These are phyloP conservation scores for Candida boidinii DNA, from an alignment of 805 yeast species.

Conservation along the genomic window DNA sequence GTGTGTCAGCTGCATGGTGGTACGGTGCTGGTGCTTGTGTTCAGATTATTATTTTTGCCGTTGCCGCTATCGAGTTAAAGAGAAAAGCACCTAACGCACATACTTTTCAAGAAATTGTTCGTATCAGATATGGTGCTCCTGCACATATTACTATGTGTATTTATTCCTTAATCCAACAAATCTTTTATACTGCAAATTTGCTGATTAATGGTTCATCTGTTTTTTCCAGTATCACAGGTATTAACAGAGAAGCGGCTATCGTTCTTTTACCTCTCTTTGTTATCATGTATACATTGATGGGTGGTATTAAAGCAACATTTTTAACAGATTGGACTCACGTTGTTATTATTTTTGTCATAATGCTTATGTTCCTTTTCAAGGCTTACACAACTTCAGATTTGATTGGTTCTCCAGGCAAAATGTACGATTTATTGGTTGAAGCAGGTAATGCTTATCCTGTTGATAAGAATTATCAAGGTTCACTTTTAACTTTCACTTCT, in stretches of 20 bases:
- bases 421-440: slow-evolving; percentile 23
- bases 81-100: slow-evolving; percentile 28
- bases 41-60: slow-evolving; percentile 24
- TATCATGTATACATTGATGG: slow-evolving; percentile 27
- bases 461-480: slow-evolving; percentile 7
- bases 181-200: slow-evolving; percentile 24
- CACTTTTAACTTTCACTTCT: slow-evolving; percentile 22
- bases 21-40: slow-evolving; percentile 25
- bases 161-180: slow-evolving; percentile 20
- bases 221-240: slow-evolving; percentile 24
- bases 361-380: slow-evolving; percentile 20
- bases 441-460: slow-evolving; percentile 19
- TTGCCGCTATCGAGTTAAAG: slow-evolving; percentile 24
- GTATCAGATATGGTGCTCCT: slow-evolving; percentile 22
- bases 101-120: slow-evolving; percentile 25
- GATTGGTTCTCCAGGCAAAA: slow-evolving; percentile 26
- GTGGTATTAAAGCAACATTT: slow-evolving; percentile 33
- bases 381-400: slow-evolving; percentile 21
- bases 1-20: slow-evolving; percentile 28
- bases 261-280: slow-evolving; percentile 28
- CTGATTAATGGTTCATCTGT: slow-evolving; percentile 27
- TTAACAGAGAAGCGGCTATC: slow-evolving; percentile 24
- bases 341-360: slow-evolving; percentile 24
- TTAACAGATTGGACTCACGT: slow-evolving; percentile 31
- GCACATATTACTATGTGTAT: slow-evolving; percentile 20